Conservation (phyloP, 2,329 filamentous ascomycete species). For the Beauveria medogensis region DNA sequence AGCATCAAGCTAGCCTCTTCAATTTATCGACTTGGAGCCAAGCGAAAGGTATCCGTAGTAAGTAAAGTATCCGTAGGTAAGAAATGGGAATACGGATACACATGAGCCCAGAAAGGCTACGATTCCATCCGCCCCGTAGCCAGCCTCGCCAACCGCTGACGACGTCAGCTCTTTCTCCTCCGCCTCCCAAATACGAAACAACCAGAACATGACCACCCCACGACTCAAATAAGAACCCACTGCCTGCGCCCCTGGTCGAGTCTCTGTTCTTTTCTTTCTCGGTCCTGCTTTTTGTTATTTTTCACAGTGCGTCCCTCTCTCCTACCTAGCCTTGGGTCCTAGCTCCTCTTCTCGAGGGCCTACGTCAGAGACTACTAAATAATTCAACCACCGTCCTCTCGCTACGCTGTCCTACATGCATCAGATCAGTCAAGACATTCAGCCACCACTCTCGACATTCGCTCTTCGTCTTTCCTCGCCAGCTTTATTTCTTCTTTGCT, state of each 20-base stretch:
- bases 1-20: no score
- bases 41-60: no score
- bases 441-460: neutral
- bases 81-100: no score
- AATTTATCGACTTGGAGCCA: no score
- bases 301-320: neutral
- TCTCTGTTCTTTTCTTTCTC: neutral
- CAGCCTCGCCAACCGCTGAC: neutral
- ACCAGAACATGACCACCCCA: neutral
- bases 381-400: neutral
- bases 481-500: neutral
- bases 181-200: neutral
- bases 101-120: neutral
- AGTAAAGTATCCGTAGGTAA: no score
- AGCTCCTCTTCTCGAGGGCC: neutral
- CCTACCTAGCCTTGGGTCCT: neutral
- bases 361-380: neutral
- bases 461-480: neutral
- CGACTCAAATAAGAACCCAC: slow-evolving; percentile 4
- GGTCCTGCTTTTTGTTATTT: neutral
- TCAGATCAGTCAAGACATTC: neutral
- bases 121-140: neutral
- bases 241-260: neutral
- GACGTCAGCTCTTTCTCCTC: neutral
- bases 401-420: neutral